Evolutionary conservation across 2,329 filamentous ascomycete genomes (phyloP), one percentile per base, ranked within the genome.

Genomic region (Fusarium verticillioides): DNA sequence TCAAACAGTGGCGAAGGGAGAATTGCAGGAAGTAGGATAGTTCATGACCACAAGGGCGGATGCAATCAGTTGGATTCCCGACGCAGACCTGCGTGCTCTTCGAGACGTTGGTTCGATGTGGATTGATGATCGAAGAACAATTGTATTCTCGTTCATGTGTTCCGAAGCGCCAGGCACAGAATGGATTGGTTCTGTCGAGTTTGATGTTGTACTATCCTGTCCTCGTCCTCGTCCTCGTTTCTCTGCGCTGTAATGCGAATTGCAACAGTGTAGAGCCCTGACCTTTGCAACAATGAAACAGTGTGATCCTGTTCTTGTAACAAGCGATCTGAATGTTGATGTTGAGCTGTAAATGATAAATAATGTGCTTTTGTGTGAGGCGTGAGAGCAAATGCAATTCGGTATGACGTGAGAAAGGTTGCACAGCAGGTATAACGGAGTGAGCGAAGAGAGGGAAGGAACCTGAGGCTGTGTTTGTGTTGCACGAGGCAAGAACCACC

Each of bases 341-440:
- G 42, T 60, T 66, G 63, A 66, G 63, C 52, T 75, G 63, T 59
- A 66, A 64, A 60, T 73, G 59, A 57, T 26, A 65, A 66, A 64
- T 63, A 65, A 40, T 37, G 43, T 61, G 42, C 37, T 47, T 47
- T 63, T 60, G 68, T 70, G 60, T 53, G 62, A 74, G 75, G 75
- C 63, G 75, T 77, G 63, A 23, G 47, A 47, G 58, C 43, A 52
- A 49, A 58, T 73, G 66, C 12, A 52, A 39, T 28, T 37, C 36
- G 39, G 46, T 47, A 39, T 57, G 58, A 50, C 44, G 54, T 44
- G 59, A 62, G 50, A 54, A 53, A 56, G 46, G 71, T 74, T 50
- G 23, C 43, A 75, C 72, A 63, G 66, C 74, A 77, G 64, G 74
- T 65, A 67, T 70, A 75, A 66, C 57, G 49, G 66, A 63, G 66